A percentile compares a stretch with the other conserved stretches of the same genome.
phyloP scores from a whole-genome alignment of 2,329 filamentous ascomycete genomes.

The Juglanconis sp. region DNA sequence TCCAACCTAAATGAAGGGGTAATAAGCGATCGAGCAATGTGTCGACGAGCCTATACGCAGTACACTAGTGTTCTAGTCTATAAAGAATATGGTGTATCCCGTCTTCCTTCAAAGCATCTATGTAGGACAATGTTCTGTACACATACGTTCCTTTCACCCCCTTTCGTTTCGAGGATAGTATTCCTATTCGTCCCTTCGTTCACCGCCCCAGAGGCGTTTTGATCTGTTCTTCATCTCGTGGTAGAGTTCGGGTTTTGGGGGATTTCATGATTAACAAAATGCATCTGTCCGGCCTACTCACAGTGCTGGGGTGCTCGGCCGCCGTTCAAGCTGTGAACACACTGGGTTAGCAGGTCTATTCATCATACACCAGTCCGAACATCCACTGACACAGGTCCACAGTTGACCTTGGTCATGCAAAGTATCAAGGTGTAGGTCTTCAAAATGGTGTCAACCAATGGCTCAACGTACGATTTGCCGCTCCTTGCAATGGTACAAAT shows the following conservation, averaged over 20 bases:
- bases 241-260: too few species aligned
- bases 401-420: slow-evolving; percentile 9
- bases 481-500: neutral
- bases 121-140: too few species aligned
- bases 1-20: neutral
- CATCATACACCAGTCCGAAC: neutral
- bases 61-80: neutral
- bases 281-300: neutral
- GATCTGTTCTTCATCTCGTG: neutral
- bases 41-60: neutral
- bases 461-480: slow-evolving; percentile 6
- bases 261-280: neutral
- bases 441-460: slow-evolving; percentile 3
- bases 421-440: neutral
- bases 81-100: neutral
- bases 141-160: neutral
- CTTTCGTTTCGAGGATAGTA: neutral
- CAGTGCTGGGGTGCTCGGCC: neutral
- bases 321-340: neutral
- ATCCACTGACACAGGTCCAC: neutral
- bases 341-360: neutral
- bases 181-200: neutral
- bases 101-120: too few species aligned
- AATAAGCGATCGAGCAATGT: neutral
- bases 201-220: neutral